Conservation (phyloP, 1,284 basidiomycete genomes). For the Tilletia caries region DNA sequence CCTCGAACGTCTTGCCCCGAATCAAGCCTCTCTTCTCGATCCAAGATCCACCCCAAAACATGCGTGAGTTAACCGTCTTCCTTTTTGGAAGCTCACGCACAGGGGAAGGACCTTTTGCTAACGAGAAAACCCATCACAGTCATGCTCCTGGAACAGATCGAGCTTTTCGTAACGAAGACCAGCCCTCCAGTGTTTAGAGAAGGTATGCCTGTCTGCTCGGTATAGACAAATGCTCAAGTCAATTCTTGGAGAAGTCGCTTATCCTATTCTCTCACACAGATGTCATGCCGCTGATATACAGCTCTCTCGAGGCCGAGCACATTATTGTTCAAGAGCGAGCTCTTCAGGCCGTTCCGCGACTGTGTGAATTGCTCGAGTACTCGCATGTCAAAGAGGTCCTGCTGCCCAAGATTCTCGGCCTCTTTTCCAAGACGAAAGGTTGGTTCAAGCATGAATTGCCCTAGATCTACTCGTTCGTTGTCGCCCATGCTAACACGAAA, state of each 20-base stretch:
- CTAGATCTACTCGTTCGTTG: too few relatives aligned
- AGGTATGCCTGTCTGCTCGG: constrained; percentile 62
- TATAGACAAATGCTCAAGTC: not conserved
- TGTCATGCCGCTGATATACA: constrained; percentile 90
- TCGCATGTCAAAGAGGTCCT: constrained; percentile 51
- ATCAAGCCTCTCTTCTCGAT: constrained; percentile 84
- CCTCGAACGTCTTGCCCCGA: constrained; percentile 73
- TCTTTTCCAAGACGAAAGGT: constrained; percentile 48
- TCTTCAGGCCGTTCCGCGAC: constrained; percentile 74
- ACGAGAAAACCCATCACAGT: too few relatives aligned
- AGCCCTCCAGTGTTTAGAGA: constrained; percentile 80
- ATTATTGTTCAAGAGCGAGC: constrained; percentile 81
- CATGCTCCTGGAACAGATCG: constrained; percentile 71
- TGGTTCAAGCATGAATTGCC: not conserved
- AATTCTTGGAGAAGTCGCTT: not conserved
- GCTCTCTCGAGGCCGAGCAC: constrained; percentile 81
- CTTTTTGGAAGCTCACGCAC: not conserved
- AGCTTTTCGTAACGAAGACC: constrained; percentile 83
- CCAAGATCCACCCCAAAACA: constrained; percentile 92
- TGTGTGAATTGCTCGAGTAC: constrained; percentile 83
- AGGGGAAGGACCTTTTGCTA: not conserved
- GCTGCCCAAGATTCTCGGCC: constrained; percentile 42
- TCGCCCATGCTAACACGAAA: not conserved
- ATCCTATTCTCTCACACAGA: constrained; percentile 59
- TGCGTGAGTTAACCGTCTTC: constrained; percentile 16